Percentiles rank a stretch among this genome's conserved stretches.
Conservation (phyloP, 805 yeast species). For the Lachancea lanzarotensis region DNA sequence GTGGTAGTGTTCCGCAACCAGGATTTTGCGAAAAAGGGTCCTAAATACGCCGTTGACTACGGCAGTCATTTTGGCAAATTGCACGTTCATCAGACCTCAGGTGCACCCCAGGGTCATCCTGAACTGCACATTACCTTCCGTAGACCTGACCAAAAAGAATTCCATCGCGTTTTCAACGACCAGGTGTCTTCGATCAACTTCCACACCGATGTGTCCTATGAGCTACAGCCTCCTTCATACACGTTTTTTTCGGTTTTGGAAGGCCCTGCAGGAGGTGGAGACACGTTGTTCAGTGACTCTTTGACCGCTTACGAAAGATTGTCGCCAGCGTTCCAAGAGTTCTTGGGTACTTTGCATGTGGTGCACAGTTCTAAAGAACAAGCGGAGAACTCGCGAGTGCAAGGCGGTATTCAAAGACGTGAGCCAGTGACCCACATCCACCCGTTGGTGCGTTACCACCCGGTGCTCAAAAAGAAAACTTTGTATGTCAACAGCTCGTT, state of each 20-base stretch:
- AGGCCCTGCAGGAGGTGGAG: slow-evolving; percentile 63
- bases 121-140: slow-evolving; percentile 59
- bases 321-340: slow-evolving; percentile 55
- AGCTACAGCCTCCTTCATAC: slow-evolving; percentile 63
- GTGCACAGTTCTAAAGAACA: slow-evolving; percentile 67
- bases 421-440: slow-evolving; percentile 52
- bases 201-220: slow-evolving; percentile 75
- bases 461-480: slow-evolving; percentile 58
- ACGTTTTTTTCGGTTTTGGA: slow-evolving; percentile 63
- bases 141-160: slow-evolving; percentile 34
- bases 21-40: slow-evolving; percentile 53
- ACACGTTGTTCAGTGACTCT: slow-evolving; percentile 69
- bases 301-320: slow-evolving; percentile 65
- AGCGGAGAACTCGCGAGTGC: slow-evolving; percentile 46
- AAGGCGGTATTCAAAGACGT: slow-evolving; percentile 63
- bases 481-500: slow-evolving; percentile 54
- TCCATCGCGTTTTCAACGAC: slow-evolving; percentile 25
- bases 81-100: slow-evolving; percentile 70
- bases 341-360: slow-evolving; percentile 56
- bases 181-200: slow-evolving; percentile 34
- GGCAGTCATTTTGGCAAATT: slow-evolving; percentile 63
- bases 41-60: slow-evolving; percentile 42
- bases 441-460: slow-evolving; percentile 67
- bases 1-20: slow-evolving; percentile 62
- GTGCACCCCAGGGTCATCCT: slow-evolving; percentile 54